Percentiles rank a stretch among this genome's conserved stretches.
Conservation (phyloP, 2,329 filamentous ascomycete species). For the Coleophoma eucalyptorum region DNA sequence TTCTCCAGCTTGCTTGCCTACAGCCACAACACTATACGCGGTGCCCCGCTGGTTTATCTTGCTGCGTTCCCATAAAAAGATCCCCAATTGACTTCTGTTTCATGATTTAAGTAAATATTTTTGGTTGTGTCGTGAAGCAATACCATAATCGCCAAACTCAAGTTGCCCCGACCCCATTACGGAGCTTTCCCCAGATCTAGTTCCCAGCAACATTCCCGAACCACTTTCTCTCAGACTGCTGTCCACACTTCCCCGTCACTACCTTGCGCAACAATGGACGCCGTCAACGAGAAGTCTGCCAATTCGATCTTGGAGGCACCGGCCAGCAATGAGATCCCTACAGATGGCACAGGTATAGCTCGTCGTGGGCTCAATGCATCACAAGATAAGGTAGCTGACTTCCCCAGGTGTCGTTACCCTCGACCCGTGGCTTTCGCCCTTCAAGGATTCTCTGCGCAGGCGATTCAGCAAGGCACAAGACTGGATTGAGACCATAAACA, state of each 20-base stretch:
- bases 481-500: slow-evolving; percentile 82
- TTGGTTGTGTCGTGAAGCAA: no score
- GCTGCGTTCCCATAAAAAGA: no score
- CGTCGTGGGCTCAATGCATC: neutral
- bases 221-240: neutral
- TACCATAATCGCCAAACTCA: no score
- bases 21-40: no score
- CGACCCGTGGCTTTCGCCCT: slow-evolving; percentile 87
- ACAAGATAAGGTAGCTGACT: slow-evolving; percentile 10
- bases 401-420: slow-evolving; percentile 74
- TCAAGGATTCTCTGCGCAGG: slow-evolving; percentile 70
- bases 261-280: slow-evolving; percentile 19
- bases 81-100: no score
- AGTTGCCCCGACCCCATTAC: no score
- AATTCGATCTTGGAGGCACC: slow-evolving; percentile 27
- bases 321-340: slow-evolving; percentile 48
- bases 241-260: neutral
- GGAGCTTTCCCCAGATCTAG: neutral
- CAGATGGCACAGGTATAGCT: slow-evolving; percentile 67
- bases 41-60: no score
- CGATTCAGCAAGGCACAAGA: slow-evolving; percentile 76
- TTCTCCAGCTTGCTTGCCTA: no score
- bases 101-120: no score
- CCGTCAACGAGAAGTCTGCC: slow-evolving; percentile 19
- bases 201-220: neutral